phyloP scores from a whole-genome alignment of 179 eudicot species.

The Silene noctiflora region DNA sequence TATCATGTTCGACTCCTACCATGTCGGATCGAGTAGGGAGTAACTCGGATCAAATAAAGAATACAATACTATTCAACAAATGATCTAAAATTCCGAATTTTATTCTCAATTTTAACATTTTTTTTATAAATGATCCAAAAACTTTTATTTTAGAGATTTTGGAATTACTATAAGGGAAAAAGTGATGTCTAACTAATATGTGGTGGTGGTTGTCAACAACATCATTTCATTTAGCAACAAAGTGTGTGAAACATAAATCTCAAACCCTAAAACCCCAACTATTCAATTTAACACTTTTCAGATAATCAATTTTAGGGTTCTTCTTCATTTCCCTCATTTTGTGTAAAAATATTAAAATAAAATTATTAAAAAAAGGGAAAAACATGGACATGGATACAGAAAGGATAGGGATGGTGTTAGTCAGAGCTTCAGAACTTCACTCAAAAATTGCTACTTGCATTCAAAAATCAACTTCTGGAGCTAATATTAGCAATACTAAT shows the following conservation, averaged over 20 bases:
- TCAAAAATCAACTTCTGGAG: conserved; percentile 25
- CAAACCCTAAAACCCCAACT: neutral
- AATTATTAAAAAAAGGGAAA: neutral
- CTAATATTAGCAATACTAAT: neutral
- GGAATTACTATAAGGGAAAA: too few relatives aligned
- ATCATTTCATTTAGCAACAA: neutral
- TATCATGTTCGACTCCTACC: too few relatives aligned
- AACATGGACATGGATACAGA: conserved; percentile 64
- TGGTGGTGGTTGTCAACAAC: neutral
- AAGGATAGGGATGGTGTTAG: conserved; percentile 60
- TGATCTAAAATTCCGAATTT: too few relatives aligned
- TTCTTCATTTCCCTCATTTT: neutral
- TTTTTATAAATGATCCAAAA: too few relatives aligned
- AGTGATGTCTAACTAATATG: neutral
- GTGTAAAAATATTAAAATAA: neutral
- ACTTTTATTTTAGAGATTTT: too few relatives aligned
- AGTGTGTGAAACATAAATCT: neutral
- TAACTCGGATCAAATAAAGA: too few relatives aligned
- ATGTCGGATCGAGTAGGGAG: too few relatives aligned
- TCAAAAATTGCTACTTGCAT: conserved; percentile 68
- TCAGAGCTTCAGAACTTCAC: conserved; percentile 69
- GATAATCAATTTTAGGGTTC: neutral
- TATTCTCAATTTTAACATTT: too few relatives aligned
- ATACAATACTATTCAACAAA: too few relatives aligned
- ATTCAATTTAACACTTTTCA: neutral